Evolutionary conservation across 768 basidiomycete species (phyloP).

Genomic region (Paxillus rubicundulus): DNA sequence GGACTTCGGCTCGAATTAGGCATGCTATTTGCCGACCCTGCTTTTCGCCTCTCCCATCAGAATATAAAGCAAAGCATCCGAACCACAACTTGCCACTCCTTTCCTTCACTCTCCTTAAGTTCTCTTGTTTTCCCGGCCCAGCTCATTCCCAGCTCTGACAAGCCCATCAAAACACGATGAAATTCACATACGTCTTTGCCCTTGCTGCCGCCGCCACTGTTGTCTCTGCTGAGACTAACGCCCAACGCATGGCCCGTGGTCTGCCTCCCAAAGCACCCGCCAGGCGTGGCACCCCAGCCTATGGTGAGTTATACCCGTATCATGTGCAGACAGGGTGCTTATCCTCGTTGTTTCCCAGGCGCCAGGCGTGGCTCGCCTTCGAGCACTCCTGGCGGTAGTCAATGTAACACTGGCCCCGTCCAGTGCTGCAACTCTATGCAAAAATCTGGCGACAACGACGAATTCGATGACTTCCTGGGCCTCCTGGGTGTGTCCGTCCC

Average conservation of each 20-base stretch:
- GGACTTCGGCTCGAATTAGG: not conserved
- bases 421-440: slow-evolving; percentile 19
- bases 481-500: not conserved
- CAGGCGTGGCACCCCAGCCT: slow-evolving; percentile 31
- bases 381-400: slow-evolving; percentile 13
- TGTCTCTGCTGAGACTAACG: slow-evolving; percentile 50
- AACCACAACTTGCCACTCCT: slow-evolving; percentile 1
- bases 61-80: not conserved
- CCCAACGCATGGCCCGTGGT: slow-evolving; percentile 51
- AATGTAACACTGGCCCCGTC: slow-evolving; percentile 16
- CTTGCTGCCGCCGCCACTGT: slow-evolving; percentile 37
- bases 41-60: not conserved
- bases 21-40: not conserved
- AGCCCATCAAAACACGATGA: slow-evolving; percentile 22
- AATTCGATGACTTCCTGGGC: not conserved
- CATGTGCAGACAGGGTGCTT: not conserved
- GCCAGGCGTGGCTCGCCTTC: slow-evolving; percentile 41
- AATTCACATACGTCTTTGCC: slow-evolving; percentile 32
- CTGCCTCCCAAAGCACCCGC: slow-evolving; percentile 47
- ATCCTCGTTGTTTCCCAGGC: slow-evolving; percentile 21
- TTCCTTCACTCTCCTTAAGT: slow-evolving; percentile 10
- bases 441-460: fast-evolving
- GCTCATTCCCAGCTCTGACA: not conserved
- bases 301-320: slow-evolving; percentile 24
- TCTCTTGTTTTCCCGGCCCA: slow-evolving; percentile 5